Percentiles rank a stretch among this genome's conserved stretches.
Evolutionary conservation across 139 green algal genomes (phyloP).

Genomic region (Chlamydomonas asymmetrica): DNA sequence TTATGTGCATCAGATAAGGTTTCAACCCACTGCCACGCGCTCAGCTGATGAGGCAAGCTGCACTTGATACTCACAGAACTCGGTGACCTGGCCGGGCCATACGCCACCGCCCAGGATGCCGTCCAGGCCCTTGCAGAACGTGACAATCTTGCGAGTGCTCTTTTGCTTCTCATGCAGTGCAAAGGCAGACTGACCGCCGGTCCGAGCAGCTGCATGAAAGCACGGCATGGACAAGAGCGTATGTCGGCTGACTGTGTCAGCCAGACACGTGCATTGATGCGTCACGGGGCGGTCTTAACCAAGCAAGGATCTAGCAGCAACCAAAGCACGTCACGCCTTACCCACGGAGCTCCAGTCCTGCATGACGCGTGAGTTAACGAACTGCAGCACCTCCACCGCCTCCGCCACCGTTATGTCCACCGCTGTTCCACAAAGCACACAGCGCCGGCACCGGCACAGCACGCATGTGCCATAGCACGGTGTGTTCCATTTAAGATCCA

Average conservation of each 20-base stretch:
- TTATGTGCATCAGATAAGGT: too few relatives aligned
- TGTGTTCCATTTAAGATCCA: background rate
- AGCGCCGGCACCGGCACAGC: background rate
- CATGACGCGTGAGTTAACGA: background rate
- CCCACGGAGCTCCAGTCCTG: background rate
- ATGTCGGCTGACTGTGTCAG: background rate
- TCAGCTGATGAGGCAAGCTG: too few relatives aligned
- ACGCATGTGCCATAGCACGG: background rate
- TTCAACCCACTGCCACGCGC: too few relatives aligned
- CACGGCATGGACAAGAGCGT: background rate
- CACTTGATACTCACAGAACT: constrained; percentile 56
- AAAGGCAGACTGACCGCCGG: background rate
- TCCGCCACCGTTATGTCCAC: constrained; percentile 29
- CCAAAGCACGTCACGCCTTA: background rate
- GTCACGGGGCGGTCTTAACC: background rate
- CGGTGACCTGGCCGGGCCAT: constrained; percentile 30
- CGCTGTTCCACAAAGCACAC: background rate
- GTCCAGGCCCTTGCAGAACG: constrained; percentile 36
- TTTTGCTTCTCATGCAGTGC: background rate
- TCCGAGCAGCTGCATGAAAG: background rate
- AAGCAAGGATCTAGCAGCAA: background rate
- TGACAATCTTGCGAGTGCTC: constrained; percentile 22
- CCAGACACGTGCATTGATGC: background rate
- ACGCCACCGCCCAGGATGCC: constrained; percentile 41
- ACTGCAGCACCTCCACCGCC: constrained; percentile 37